Base-by-base conservation (phyloP, 768 basidiomycete genomes). In the Mycena maculata region DNA sequence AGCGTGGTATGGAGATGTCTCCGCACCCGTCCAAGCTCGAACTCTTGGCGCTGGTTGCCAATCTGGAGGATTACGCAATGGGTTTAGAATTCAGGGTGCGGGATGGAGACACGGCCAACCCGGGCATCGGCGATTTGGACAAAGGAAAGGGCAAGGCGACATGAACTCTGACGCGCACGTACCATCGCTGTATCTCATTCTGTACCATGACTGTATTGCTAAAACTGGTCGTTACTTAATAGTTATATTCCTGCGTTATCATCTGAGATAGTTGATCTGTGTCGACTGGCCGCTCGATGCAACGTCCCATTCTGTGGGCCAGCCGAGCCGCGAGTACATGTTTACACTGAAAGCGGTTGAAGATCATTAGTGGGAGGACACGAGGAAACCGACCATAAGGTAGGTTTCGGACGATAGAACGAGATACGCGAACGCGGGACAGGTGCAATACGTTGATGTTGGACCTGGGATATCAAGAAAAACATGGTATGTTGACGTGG, bases 301-400 rank as follows among this genome's bases (percentile, higher is more conserved):
- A 88, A 59, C 81, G 82, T 4, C 79, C 79, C 54, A 92, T 75
- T 56, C 83, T 85, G 28, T 85, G 76, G 3, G 91, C 90, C 16
- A 95, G 79, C 16, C 83, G 79, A 15, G 86, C 83, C 3, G 93
- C 93, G 27, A 95, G 81, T 3, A 92, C 76, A 75, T 95, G 93
- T 75, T 95, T 94, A 74, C 93, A 95, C 93, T 94, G 68, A 16
- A 44, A 52, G 45, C 55, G 47, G 36, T 55, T 6, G 58, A 58
- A 54, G 11, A 57, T 36, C 9, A 38, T 39, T 18, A 53, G 25
- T 57, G 42, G 59, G 79, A 33, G 60, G 38, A 10, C 10, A 59
- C 30, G 18, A 53, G 18, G 2, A 30, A 73, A 58, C 81, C 36
- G 60, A 91, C 93, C 90, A 91, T 89, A 22, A 88, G 72, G 73